Evolutionary conservation across 495 filamentous ascomycete species (phyloP), one percentile per base, ranked within the genome.

Genomic region (Aspergillus homomorphus): DNA sequence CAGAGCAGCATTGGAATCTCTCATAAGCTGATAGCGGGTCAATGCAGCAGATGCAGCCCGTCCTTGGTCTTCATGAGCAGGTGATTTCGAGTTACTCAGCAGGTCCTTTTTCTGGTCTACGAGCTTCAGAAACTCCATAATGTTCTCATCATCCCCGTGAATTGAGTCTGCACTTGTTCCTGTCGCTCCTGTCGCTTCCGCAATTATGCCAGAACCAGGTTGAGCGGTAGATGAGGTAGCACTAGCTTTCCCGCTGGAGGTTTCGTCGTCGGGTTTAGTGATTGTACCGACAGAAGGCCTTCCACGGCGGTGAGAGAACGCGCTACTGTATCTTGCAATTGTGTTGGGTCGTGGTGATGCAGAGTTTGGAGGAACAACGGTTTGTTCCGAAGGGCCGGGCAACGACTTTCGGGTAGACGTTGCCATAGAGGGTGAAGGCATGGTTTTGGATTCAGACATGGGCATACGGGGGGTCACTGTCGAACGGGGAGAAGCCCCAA

Each of bases 191-290:
- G 80, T 86, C 16, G 86, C 84, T 66, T 96, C 91, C 12, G 89
- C 80, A 38, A 95, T 81, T 19, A 92, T 73, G 12, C 89, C 92
- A 22, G 92, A 96, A 20, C 91, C 91, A 16, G 90, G 92, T 61
- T 95, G 91, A 33, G 83, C 89, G 46, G 78, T 80, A 8, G 92
- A 96, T 1, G 92, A 95, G 8, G 87, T 80, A 30, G 90, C 79
- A 64, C 91, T 96, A 22, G 87, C 89, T 69, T 88, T 92, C 48
- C 93, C 94, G 68, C 91, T 96, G 61, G 90, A 95, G 61, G 88
- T 87, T 60, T 96, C 92, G 64, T 97, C 93, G 54, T 95, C 93
- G 0, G 81, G 81, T 64, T 82, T 86, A 66, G 82, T 89, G 24
- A 80, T 76, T 16, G 85, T 86, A 22, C 87, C 87, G 56, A 87